Evolutionary conservation across 257 asterid genomes (phyloP), one percentile per base, ranked within the genome.

Genomic region (Solanum paucissectum): DNA sequence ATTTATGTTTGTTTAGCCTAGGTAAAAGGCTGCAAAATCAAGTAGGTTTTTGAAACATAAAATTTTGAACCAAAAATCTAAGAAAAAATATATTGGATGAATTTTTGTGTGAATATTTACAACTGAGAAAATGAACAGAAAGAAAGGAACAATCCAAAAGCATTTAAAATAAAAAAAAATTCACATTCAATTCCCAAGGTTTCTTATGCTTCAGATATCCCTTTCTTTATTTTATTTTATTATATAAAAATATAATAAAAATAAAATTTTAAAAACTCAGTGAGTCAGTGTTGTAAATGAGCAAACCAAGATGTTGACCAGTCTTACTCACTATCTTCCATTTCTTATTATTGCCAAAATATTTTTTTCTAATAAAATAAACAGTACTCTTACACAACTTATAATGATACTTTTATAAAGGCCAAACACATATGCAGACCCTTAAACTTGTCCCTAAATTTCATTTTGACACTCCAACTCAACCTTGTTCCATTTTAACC

Each of bases 281-380:
- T 74, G 83, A 74, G 85, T 29, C 85, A 81, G 66, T 58, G n/a
- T 81, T 81, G 42, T 82, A 87, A 77, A 23, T 25, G 33, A 66
- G 85, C n/a, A 81, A 66, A 68, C 60, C 62, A 23, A 87, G 83
- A 83, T 83, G 84, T 87, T 87, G 89, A 87, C 84, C 42, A 25
- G 87, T 83, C 89, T 44, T 49, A 79, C 58, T 62, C 69, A 87
- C 75, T 49, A 32, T 18, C 42, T 49, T 81, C 68, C 68, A 29
- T 81, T 52, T 42, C 84, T 27, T 81, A 14, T 81, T 71, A 71
- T 81, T 81, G n/a, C 6, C 18, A 21, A 75, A 34, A 25, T 11
- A 21, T 2, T 10, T 2, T 74, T 74, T 74, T 1, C 14, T 13
- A 69, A 75, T 9, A 40, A 77, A 42, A 42, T 12, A 77, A 77